Base-by-base conservation (phyloP, 805 yeast species). In the Soucietia sequanensis region DNA sequence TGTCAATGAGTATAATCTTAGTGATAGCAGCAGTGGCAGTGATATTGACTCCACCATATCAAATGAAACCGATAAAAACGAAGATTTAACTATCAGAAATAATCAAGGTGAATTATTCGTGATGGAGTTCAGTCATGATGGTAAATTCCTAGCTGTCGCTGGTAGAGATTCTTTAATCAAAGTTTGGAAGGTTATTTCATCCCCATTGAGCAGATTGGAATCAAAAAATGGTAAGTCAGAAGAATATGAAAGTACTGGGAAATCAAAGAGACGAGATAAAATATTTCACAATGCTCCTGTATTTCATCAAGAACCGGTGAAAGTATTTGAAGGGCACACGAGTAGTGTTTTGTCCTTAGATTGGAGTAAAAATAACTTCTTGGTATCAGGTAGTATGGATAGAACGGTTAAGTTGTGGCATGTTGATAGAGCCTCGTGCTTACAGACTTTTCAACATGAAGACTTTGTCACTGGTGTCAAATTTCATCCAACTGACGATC, bases 311-410 rank as follows among this genome's bases (percentile, higher is more conserved):
- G 54, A 52, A 8, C 96, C 97, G 0, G 54, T 70, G 11, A 68
- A 76, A 20, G 71, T 71, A 10, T 83, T 78, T 42, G 58, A 55
- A 27, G 93, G 85, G 12, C 97, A 91, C 57, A 58, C 74, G 1
- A 75, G 75, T 30, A 84, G 87, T 39, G 71, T 91, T 11, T 56
- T 87, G n/a, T 77, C 84, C 8, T 52, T 90, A 22, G 86, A 85
- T 48, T 90, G 97, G 97, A 83, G 95, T 33, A 82, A 81, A 47
- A 89, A 88, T 59, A 82, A 82, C 53, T 90, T 90, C 47, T 54
- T 91, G 20, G 54, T 88, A 1, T 72, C 93, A 0, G 81, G 93
- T 3, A 84, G 95, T 2, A 84, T 85, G 82, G 98, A 90, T 59
- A 74, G 77, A 43, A 82, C 95, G 0, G 95, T 80, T 2, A 76